Base-by-base conservation (phyloP, 345 rosid genomes). In the Euphorbia lathyris region DNA sequence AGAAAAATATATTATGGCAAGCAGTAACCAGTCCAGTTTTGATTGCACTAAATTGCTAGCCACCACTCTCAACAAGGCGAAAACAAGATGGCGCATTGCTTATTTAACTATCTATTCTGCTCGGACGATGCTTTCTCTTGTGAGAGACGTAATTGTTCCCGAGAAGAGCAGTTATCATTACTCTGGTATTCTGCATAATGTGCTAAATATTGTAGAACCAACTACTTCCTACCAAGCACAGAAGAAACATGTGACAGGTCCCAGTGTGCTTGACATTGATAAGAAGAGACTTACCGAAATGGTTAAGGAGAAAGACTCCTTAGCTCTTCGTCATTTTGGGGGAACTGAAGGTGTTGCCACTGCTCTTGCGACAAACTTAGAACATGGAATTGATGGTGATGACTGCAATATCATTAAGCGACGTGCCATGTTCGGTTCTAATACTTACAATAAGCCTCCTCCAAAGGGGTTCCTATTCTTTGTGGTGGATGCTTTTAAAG, bases 51-150 rank as follows among this genome's bases (percentile, higher is more conserved):
- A 78, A 23, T 70, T 85, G 34, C 70, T 87, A 6, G 64, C 77
- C 80, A 30, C 58, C 63, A 78, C 79, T 71, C 68, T 86, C 70
- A 85, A 32, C 75, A 79, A 75, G 69, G 83, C 93, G 12, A 87
- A 86, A 13, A 83, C 79, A 84, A 78, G 90, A 36, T 88, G 90
- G 93, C 87, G 93, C 40, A 65, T 84, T 68, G 90, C 88, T 23
- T 88, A 79, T 16, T 51, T 79, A 63, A 71, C 89, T 8, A 88
- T 88, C 68, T 81, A 80, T 68, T 86, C 90, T 27, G 72, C 70
- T 12, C 69, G 89, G 59, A 80, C 81, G 45, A 81, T 88, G 87
- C 85, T 84, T 45, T 84, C 90, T 68, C 86, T 86, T 68, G 75
- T 77, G 3, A 78, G 79, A 65, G 82, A 77, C 27, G 75, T 64